Evolutionary conservation across 2,329 filamentous ascomycete species (phyloP).

Genomic region (Fusarium albosuccineum): DNA sequence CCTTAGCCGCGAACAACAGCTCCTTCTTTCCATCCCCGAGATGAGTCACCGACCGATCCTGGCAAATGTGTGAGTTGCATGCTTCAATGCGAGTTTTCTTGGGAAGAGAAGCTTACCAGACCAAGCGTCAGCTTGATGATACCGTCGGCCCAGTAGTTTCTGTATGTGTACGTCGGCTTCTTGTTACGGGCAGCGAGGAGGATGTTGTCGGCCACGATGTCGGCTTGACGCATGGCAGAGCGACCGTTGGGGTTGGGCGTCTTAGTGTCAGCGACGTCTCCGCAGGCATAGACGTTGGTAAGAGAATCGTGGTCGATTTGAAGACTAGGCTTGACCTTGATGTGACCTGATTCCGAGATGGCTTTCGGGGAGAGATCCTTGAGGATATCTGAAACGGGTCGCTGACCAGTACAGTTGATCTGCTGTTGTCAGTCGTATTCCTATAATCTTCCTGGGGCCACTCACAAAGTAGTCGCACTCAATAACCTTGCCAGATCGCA

Average conservation of each 20-base stretch:
- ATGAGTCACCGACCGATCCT: conserved; percentile 61
- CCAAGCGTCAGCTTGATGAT: conserved; percentile 68
- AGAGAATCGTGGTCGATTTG: conserved; percentile 64
- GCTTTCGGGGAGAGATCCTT: conserved; percentile 55
- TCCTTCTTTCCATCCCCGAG: conserved; percentile 59
- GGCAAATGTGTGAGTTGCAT: not conserved
- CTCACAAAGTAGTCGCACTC: conserved; percentile 65
- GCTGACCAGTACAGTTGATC: conserved; percentile 72
- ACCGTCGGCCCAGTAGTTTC: conserved; percentile 60
- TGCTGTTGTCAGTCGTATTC: conserved; percentile 42
- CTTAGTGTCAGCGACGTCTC: conserved; percentile 69
- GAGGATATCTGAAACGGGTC: conserved; percentile 66
- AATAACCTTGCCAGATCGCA: conserved; percentile 60
- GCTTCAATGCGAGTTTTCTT: not conserved
- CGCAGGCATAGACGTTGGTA: conserved; percentile 71
- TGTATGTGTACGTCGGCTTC: conserved; percentile 55
- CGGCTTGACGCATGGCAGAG: conserved; percentile 66
- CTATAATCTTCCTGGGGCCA: not conserved
- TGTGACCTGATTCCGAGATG: conserved; percentile 62
- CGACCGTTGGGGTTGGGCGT: conserved; percentile 65
- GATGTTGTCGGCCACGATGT: conserved; percentile 67
- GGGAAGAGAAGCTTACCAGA: conserved; percentile 54
- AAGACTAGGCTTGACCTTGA: conserved; percentile 68
- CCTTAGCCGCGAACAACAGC: conserved; percentile 56
- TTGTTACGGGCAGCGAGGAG: conserved; percentile 59